Evolutionary conservation across 345 rosid species (phyloP), one percentile per base, ranked within the genome.

Genomic region (Garcia nutans): DNA sequence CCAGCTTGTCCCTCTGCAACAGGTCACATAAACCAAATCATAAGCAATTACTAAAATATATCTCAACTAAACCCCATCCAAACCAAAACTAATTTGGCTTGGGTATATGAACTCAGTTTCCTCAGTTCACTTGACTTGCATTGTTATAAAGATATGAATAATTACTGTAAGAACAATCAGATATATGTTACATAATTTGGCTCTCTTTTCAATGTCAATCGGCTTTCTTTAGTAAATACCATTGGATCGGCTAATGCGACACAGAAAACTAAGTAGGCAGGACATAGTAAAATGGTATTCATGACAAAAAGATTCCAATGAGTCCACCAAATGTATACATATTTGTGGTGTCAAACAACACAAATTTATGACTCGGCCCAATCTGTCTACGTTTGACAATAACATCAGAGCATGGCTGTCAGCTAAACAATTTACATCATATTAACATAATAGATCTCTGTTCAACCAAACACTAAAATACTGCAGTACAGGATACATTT

Each of bases 1-100:
- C 84, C 92, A 74, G 64, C 88, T 78, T 87, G 89, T 76, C 87
- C 92, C 62, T 87, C 96, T 83, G 85, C 80, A 81, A 76, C 23
- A 77, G 68, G 69, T 66, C 71, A 57, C 33, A 68, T 37, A 31
- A 4, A 33, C 2, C 19, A 59, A 37, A 59, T 60, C 16, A 17
- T 26, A 17, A 73, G 60, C 19, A 22, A 44, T 50, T 49, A 63
- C 45, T 22, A 11, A 62, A 45, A 26, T 10, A 24, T 24, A 31
- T 2, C 20, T 31, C 16, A 28, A 52, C n/a, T 54, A 16, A 54
- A 54, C 6, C 6, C 22, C 17, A n/a, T 1, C 22, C 16, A 6
- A 54, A 54, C 20, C n/a, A 5, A 54, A 54, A 54, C 58, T 54
- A 54, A 5, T 17, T 16, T 0, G 7, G 20, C 22, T 54, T 17